phyloP scores from a whole-genome alignment of 2,329 filamentous ascomycete genomes.

The Nemania sp. region DNA sequence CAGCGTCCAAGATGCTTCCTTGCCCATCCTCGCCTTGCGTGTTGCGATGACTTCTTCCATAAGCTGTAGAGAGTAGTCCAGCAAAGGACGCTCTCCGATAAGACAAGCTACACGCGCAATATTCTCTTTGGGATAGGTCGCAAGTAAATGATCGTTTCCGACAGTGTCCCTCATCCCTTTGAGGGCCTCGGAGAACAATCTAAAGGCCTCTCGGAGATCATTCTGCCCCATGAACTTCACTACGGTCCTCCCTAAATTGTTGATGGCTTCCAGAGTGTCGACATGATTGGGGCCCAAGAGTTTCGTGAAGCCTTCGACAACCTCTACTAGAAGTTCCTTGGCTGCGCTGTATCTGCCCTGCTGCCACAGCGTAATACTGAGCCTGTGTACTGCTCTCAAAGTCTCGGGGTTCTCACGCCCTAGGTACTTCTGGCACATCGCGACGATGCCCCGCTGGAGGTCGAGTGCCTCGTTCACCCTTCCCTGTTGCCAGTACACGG shows the following conservation, averaged over 20 bases:
- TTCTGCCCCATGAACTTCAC: not conserved
- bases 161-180: conserved; percentile 1
- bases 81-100: not conserved
- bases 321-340: not conserved
- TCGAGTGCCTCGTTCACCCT: not conserved
- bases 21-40: conserved; percentile 14
- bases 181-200: not conserved
- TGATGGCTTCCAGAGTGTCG: conserved; percentile 6
- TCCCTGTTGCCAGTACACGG: conserved; percentile 2
- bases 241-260: not conserved
- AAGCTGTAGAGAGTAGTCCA: not conserved
- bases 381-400: not conserved
- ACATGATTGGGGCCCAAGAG: not conserved
- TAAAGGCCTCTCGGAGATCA: not conserved
- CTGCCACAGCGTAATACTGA: conserved; percentile 1
- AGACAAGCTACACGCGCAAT: conserved; percentile 5
- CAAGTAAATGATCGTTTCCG: not conserved
- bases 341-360: conserved; percentile 6
- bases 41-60: conserved; percentile 19
- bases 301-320: not conserved
- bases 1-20: conserved; percentile 21
- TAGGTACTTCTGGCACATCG: conserved; percentile 1
- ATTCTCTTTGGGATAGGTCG: conserved; percentile 3
- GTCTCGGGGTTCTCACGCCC: conserved; percentile 4
- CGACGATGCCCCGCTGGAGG: not conserved